Percentiles rank a stretch among this genome's conserved stretches.
These are phyloP conservation scores for Mimosa bimucronata DNA, from an alignment of 306 rosid genomes.

Conservation along the genomic window DNA sequence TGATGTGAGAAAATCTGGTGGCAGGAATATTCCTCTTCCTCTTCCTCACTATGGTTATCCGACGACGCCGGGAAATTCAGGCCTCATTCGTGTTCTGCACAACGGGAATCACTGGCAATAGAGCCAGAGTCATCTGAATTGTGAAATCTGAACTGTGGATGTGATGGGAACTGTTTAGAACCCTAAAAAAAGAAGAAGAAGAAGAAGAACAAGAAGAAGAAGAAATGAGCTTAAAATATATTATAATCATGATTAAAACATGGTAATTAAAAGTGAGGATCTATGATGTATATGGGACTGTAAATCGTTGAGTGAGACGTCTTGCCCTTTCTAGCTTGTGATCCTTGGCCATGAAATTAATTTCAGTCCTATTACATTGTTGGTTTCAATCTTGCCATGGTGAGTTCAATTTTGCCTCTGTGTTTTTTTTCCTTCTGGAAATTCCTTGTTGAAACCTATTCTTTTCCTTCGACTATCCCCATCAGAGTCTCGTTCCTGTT, in stretches of 20 bases:
- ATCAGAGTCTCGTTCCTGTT: constrained; percentile 9
- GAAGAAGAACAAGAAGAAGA: background rate
- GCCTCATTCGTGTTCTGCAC: constrained; percentile 62
- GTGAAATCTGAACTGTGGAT: background rate
- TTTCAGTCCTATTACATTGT: constrained; percentile 48
- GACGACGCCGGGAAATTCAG: constrained; percentile 45
- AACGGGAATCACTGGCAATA: constrained; percentile 83
- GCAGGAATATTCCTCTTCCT: constrained; percentile 49
- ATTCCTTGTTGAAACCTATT: constrained; percentile 26
- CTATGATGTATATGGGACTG: constrained; percentile 56
- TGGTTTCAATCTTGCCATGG: constrained; percentile 42
- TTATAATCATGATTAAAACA: constrained; percentile 15
- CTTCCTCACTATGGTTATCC: constrained; percentile 55
- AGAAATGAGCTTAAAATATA: constrained; percentile 10
- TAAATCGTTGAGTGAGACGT: constrained; percentile 53
- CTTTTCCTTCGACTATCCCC: constrained; percentile 6
- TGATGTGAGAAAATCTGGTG: constrained; percentile 38
- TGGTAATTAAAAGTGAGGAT: constrained; percentile 5
- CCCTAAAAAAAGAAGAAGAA: background rate
- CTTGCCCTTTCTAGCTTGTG: constrained; percentile 45
- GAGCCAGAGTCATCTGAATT: background rate
- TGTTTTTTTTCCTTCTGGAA: background rate
- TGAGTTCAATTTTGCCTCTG: constrained; percentile 40
- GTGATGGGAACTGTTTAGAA: constrained; percentile 32
- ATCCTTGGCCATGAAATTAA: constrained; percentile 63